Evolutionary conservation across 345 rosid species (phyloP), one percentile per base, ranked within the genome.

Genomic region (Anacardium occidentale): DNA sequence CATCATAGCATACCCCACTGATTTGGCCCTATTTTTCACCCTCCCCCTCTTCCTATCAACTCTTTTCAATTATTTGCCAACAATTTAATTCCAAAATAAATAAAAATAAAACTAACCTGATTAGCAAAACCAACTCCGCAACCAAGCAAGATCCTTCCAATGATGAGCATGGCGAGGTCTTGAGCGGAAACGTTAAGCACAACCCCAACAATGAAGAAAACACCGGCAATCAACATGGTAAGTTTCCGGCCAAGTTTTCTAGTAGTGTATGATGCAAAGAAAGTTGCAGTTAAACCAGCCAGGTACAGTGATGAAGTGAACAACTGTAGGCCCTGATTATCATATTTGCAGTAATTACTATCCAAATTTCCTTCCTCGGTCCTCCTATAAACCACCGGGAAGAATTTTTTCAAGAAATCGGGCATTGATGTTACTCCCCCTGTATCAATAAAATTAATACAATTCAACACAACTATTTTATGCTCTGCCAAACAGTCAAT

Each of bases 51-150:
- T n/a, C n/a, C n/a, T n/a, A n/a, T n/a, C n/a, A n/a, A n/a, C n/a
- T n/a, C n/a, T n/a, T n/a, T n/a, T n/a, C n/a, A n/a, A n/a, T n/a
- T 12, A 59, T 29, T 13, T 26, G 14, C 21, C 10, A 59, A n/a
- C 17, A 62, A 62, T 22, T 7, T 26, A n/a, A 32, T 66, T 10
- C 20, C 4, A 18, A 20, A 47, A 60, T 10, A 62, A 61, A 24
- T 24, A 25, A 22, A 4, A 55, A 3, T 56, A 3, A 22, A 32
- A 73, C 40, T 14, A 53, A 90, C 92, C 90, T 94, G 99, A 76
- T 94, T 92, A 59, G 92, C 98, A 15, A 94, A 94, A n/a, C 99
- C 98, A 63, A 92, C 96, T 0, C 99, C 99, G 75, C 97, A 92
- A 50, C 98, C 98, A 13, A 94, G 94, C 50, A 94, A 81, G 40